Conservation (phyloP, 208 protist species). For the Novymonas esmeraldas region DNA sequence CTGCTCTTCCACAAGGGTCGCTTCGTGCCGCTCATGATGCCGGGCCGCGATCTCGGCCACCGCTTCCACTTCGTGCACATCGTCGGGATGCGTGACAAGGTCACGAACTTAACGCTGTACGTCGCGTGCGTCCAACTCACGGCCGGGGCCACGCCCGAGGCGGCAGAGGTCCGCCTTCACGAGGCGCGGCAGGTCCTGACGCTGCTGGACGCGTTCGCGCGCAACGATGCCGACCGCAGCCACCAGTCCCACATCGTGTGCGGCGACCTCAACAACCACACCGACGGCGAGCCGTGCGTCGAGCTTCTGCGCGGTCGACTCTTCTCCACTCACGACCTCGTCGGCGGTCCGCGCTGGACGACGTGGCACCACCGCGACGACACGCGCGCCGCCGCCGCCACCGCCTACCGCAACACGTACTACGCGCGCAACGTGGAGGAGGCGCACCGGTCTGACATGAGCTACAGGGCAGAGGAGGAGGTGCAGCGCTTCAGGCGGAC, state of each 20-base stretch:
- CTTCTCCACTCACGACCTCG: slow-evolving; percentile 84
- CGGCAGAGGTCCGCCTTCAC: slow-evolving; percentile 48
- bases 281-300: slow-evolving; percentile 80
- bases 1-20: slow-evolving; percentile 87
- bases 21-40: slow-evolving; percentile 82
- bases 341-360: slow-evolving; percentile 86
- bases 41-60: slow-evolving; percentile 59
- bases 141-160: slow-evolving; percentile 56
- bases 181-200: slow-evolving; percentile 68
- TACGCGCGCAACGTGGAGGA: slow-evolving; percentile 43
- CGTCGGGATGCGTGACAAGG: slow-evolving; percentile 70
- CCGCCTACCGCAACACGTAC: slow-evolving; percentile 55
- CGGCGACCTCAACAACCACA: slow-evolving; percentile 80
- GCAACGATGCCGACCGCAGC: slow-evolving; percentile 67
- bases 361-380: slow-evolving; percentile 70
- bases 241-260: slow-evolving; percentile 68
- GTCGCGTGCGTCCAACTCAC: slow-evolving; percentile 80
- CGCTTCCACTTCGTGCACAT: slow-evolving; percentile 82
- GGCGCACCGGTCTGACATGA: slow-evolving; percentile 33
- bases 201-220: slow-evolving; percentile 59
- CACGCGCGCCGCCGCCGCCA: slow-evolving; percentile 25
- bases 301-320: slow-evolving; percentile 59
- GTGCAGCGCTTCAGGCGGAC: slow-evolving; percentile 33
- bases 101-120: slow-evolving; percentile 83
- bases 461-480: slow-evolving; percentile 46